These are phyloP conservation scores for Logfia minima DNA, from an alignment of 129 eudicot genomes.

Conservation along the genomic window DNA sequence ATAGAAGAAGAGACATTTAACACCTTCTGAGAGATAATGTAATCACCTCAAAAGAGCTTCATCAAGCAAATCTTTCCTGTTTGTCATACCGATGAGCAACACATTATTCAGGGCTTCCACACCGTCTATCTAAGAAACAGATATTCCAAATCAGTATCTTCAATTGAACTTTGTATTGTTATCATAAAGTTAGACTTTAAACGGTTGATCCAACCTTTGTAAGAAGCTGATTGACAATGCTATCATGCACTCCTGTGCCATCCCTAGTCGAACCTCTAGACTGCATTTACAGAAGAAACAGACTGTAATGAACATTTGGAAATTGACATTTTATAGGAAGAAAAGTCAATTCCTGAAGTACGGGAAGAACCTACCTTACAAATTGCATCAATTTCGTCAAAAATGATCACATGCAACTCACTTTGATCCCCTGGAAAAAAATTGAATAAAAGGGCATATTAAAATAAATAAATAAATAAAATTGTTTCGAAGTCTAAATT, in stretches of 20 bases:
- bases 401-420: slow-evolving; percentile 94
- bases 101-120: slow-evolving; percentile 98
- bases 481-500: not conserved
- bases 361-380: slow-evolving; percentile 63
- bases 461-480: not conserved
- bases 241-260: slow-evolving; percentile 99
- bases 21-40: slow-evolving; percentile 10
- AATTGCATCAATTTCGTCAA: slow-evolving; percentile 98
- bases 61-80: slow-evolving; percentile 95
- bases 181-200: slow-evolving; percentile 13
- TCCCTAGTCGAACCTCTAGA: slow-evolving; percentile 99
- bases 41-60: slow-evolving; percentile 94
- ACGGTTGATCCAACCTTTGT: slow-evolving; percentile 69
- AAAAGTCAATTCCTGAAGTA: slow-evolving; percentile 10
- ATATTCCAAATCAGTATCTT: slow-evolving; percentile 30
- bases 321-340: not conserved
- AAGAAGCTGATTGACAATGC: slow-evolving; percentile 98
- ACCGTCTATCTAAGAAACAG: slow-evolving; percentile 78
- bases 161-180: not conserved
- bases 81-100: slow-evolving; percentile 97
- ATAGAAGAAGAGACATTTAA: not conserved
- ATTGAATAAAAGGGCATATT: slow-evolving; percentile 2
- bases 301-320: not conserved
- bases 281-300: slow-evolving; percentile 38
- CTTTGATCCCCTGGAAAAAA: slow-evolving; percentile 84